These are phyloP conservation scores for Alternaria brassicae DNA, from an alignment of 2,329 filamentous ascomycete species.

Conservation along the genomic window DNA sequence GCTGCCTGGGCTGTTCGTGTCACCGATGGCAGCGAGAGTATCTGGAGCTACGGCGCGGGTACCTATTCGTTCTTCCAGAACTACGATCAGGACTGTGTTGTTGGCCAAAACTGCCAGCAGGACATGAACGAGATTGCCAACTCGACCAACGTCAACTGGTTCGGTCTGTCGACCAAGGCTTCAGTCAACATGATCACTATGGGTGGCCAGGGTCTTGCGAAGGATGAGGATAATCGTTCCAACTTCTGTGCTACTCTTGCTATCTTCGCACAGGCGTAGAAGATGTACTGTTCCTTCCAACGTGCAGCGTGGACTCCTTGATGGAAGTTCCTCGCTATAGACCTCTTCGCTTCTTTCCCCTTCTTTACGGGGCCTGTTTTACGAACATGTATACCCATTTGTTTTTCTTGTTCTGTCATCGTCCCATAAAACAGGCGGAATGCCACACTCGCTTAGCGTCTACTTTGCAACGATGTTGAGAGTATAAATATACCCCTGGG, in stretches of 20 bases:
- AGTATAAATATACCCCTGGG: conserved; percentile 24
- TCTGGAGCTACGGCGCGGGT: conserved; percentile 58
- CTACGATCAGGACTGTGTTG: conserved; percentile 61
- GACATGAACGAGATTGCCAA: conserved; percentile 57
- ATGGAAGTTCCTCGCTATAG: conserved; percentile 13
- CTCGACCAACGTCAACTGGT: conserved; percentile 54
- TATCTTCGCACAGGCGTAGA: conserved; percentile 41
- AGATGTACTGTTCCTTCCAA: background rate
- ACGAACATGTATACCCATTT: conserved; percentile 31
- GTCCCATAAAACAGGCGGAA: conserved; percentile 15
- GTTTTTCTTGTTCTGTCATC: conserved; percentile 13
- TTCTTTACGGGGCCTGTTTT: conserved; percentile 8
- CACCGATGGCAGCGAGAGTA: conserved; percentile 45
- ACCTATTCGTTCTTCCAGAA: conserved; percentile 68
- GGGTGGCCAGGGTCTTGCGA: conserved; percentile 44
- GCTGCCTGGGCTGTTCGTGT: conserved; percentile 58
- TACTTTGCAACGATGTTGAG: conserved; percentile 7
- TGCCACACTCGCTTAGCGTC: conserved; percentile 21
- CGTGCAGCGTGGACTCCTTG: conserved; percentile 11
- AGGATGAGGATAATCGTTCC: conserved; percentile 56
- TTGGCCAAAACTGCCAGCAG: conserved; percentile 58
- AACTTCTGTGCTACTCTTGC: conserved; percentile 59
- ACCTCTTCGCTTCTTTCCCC: conserved; percentile 30
- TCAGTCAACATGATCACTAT: conserved; percentile 58
- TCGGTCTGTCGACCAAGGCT: conserved; percentile 58